phyloP scores from a whole-genome alignment of 495 filamentous ascomycete species.

The Aspergillus avenaceus region DNA sequence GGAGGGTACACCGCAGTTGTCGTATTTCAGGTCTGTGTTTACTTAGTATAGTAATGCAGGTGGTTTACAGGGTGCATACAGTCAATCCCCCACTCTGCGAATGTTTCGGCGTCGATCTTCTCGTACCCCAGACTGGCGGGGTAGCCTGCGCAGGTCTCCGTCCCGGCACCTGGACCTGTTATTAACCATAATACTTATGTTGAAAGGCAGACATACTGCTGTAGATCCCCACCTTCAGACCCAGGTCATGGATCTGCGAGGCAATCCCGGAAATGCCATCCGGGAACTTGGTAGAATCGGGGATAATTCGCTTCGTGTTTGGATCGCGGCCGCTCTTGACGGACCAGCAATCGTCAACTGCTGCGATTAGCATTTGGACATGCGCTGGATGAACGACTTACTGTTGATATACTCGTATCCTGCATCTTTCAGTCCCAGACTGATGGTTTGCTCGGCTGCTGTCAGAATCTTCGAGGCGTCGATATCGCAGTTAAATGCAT shows the following conservation, averaged over 20 bases:
- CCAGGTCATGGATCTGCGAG: slow-evolving; percentile 53
- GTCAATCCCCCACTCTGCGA: slow-evolving; percentile 64
- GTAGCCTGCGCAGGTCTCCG: slow-evolving; percentile 59
- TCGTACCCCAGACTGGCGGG: slow-evolving; percentile 61
- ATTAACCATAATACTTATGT: neutral
- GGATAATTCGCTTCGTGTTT: slow-evolving; percentile 45
- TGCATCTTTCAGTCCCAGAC: slow-evolving; percentile 53
- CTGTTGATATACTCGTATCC: slow-evolving; percentile 66
- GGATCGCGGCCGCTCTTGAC: slow-evolving; percentile 44
- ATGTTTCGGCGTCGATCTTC: slow-evolving; percentile 55
- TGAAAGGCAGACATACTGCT: slow-evolving; percentile 26
- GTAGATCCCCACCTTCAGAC: slow-evolving; percentile 66
- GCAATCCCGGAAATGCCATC: slow-evolving; percentile 57
- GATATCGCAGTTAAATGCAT: slow-evolving; percentile 55
- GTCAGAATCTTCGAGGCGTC: slow-evolving; percentile 47
- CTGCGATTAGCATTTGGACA: neutral
- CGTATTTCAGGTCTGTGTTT: slow-evolving; percentile 63
- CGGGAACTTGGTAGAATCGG: slow-evolving; percentile 57
- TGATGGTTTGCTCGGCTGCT: slow-evolving; percentile 47
- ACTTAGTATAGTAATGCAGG: neutral
- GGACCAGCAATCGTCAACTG: slow-evolving; percentile 63
- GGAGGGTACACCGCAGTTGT: slow-evolving; percentile 57
- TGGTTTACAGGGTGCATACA: slow-evolving; percentile 33
- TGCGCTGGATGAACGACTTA: slow-evolving; percentile 30
- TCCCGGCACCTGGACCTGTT: slow-evolving; percentile 51